Evolutionary conservation across 2,329 filamentous ascomycete genomes (phyloP).

Genomic region (Dendryphion nanum): DNA sequence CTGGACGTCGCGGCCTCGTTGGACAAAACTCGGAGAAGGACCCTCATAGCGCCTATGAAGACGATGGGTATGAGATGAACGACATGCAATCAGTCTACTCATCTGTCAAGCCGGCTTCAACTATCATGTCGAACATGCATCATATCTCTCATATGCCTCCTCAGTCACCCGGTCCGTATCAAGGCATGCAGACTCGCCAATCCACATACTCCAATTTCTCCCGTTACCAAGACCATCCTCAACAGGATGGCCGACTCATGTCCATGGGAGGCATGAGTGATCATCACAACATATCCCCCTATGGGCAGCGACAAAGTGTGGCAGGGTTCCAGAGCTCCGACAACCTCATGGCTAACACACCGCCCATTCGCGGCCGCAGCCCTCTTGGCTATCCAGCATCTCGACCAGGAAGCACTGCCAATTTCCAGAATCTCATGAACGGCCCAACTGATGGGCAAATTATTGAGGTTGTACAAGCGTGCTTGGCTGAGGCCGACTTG

Average conservation of each 20-base stretch:
- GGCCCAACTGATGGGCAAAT: constrained; percentile 80
- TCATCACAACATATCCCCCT: constrained; percentile 35
- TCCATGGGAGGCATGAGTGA: constrained; percentile 58
- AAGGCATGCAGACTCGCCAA: constrained; percentile 64
- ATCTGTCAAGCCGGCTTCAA: constrained; percentile 80
- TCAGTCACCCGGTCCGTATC: constrained; percentile 69
- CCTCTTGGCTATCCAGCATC: constrained; percentile 49
- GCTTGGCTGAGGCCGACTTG: constrained; percentile 83
- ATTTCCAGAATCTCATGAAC: constrained; percentile 56
- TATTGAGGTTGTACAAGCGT: constrained; percentile 77
- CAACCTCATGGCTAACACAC: constrained; percentile 39
- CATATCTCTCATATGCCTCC: constrained; percentile 76
- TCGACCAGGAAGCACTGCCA: constrained; percentile 55
- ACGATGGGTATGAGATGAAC: constrained; percentile 90
- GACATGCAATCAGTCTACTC: constrained; percentile 97
- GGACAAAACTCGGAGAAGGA: constrained; percentile 57
- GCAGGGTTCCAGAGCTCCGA: constrained; percentile 45
- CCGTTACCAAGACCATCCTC: constrained; percentile 63
- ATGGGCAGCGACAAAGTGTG: constrained; percentile 38
- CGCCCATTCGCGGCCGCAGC: constrained; percentile 44
- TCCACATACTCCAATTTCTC: constrained; percentile 67
- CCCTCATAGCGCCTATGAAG: constrained; percentile 62
- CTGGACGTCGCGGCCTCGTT: constrained; percentile 75
- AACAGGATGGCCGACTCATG: constrained; percentile 54
- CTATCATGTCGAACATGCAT: constrained; percentile 81